Conservation (phyloP, 2,329 filamentous ascomycete species). For the Helicocarpus griseus region DNA sequence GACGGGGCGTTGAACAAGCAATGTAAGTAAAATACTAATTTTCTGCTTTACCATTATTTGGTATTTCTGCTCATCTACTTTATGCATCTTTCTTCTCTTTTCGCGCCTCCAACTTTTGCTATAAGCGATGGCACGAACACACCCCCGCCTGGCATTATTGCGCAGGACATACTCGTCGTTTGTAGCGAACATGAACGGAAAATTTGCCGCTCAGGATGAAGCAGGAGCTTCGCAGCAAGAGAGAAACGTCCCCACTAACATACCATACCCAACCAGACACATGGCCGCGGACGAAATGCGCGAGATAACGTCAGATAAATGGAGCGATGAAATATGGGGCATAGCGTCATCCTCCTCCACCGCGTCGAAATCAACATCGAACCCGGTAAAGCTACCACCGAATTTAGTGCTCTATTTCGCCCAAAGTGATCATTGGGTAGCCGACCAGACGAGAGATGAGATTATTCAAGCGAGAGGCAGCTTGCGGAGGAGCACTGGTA, state of each 20-base stretch:
- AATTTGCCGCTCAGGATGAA: not conserved
- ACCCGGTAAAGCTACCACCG: conserved; percentile 25
- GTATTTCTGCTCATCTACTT: not conserved
- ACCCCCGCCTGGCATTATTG: no score
- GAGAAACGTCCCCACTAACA: not conserved
- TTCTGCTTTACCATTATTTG: not conserved
- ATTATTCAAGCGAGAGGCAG: conserved; percentile 39
- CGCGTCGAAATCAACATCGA: conserved; percentile 6
- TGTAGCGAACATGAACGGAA: no score
- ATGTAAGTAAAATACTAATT: conserved; percentile 27
- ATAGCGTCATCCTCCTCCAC: conserved; percentile 18
- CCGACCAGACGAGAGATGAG: conserved; percentile 46
- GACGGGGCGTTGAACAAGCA: conserved; percentile 44
- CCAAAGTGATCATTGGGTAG: conserved; percentile 52
- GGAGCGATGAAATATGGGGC: conserved; percentile 52
- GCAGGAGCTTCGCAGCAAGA: not conserved
- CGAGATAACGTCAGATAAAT: conserved; percentile 46
- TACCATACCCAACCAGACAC: conserved; percentile 24
- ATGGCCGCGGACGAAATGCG: conserved; percentile 51
- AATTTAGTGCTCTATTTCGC: conserved; percentile 52
- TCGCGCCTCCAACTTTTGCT: not conserved
- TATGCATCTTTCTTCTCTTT: not conserved
- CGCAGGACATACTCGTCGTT: no score
- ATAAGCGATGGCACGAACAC: no score
- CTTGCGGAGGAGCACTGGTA: conserved; percentile 18